Evolutionary conservation across 2,329 filamentous ascomycete genomes (phyloP), one percentile per base, ranked within the genome.

Genomic region (Fusarium anguioides): DNA sequence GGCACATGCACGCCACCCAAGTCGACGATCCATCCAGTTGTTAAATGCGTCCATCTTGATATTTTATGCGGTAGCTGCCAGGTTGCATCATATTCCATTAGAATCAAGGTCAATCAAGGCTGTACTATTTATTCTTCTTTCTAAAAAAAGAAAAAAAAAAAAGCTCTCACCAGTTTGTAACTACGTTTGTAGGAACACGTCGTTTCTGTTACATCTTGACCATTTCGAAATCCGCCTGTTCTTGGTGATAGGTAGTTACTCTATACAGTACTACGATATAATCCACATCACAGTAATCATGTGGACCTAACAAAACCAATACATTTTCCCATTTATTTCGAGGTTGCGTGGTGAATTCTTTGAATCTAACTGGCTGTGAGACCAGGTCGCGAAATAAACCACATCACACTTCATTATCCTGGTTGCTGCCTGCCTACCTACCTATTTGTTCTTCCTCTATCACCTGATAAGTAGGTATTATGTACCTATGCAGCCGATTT

Each of bases 1-100:
- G 47, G 37, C 53, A 68, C 60, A 65, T 61, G 60, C 46, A 36
- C 36, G 46, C 59, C 52, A 58, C 59, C 33, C 29, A 33, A 33
- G 40, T 57, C 49, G 29, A 36, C 26, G 45, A 64, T 58, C 40
- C 20, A 21, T 21, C 29, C 24, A 26, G 26, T 20, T 55, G 42
- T 37, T 44, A 52, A 53, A 46, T 40, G 37, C 29, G 36, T 33
- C 35, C 45, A 35, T 20, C 20, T 39, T 27, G 8, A 27, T 27
- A 10, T 27, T 10, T 27, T 27, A 39, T 20, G 7, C 20, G 17
- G n/a, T 33, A 26, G 20, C 23, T 47, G 29, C 14, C 29, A 5
- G 14, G 8, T 33, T 33, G 31, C 31, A n/a, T 17, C 15, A 33
- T n/a, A 17, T 14, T 8, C 5, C 31, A n/a, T 33, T 33, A 15